phyloP scores from a whole-genome alignment of 352 stramenopile species.

The Globisporangium acanthophoron region DNA sequence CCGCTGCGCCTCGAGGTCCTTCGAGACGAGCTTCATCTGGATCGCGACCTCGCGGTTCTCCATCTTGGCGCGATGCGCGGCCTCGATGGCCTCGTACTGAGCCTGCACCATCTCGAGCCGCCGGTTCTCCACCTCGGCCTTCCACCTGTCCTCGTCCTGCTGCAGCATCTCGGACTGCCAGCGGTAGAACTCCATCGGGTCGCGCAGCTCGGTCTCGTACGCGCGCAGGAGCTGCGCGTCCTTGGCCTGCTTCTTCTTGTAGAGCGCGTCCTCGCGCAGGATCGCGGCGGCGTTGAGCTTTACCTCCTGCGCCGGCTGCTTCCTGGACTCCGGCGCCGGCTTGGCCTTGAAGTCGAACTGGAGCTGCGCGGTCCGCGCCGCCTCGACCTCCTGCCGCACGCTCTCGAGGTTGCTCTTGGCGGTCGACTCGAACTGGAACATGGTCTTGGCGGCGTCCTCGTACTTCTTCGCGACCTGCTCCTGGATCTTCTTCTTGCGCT shows the following conservation, averaged over 20 bases:
- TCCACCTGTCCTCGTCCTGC: conserved; percentile 64
- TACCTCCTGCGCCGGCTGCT: conserved; percentile 34
- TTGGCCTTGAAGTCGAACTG: conserved; percentile 79
- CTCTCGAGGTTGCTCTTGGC: conserved; percentile 68
- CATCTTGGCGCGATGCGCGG: conserved; percentile 50
- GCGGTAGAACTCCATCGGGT: conserved; percentile 88
- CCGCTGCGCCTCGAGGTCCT: conserved; percentile 60
- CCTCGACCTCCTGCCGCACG: conserved; percentile 65
- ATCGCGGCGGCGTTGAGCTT: conserved; percentile 89
- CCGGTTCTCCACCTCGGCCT: conserved; percentile 68
- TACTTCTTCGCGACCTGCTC: conserved; percentile 72
- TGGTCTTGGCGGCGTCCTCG: conserved; percentile 43
- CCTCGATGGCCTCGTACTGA: conserved; percentile 74
- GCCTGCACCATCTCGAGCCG: conserved; percentile 81
- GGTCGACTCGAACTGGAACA: conserved; percentile 78
- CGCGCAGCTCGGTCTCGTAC: conserved; percentile 88
- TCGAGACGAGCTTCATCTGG: conserved; percentile 71
- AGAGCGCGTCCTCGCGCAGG: conserved; percentile 87
- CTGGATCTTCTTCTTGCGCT: conserved; percentile 51
- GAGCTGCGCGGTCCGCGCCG: conserved; percentile 42
- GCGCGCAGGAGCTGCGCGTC: conserved; percentile 81
- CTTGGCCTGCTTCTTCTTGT: conserved; percentile 90
- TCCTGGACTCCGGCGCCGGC: conserved; percentile 37
- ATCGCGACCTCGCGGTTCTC: conserved; percentile 81
- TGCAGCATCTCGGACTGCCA: conserved; percentile 87